Evolutionary conservation across 2,329 filamentous ascomycete genomes (phyloP), one percentile per base, ranked within the genome.

Genomic region (Talaromyces amestolkiae): DNA sequence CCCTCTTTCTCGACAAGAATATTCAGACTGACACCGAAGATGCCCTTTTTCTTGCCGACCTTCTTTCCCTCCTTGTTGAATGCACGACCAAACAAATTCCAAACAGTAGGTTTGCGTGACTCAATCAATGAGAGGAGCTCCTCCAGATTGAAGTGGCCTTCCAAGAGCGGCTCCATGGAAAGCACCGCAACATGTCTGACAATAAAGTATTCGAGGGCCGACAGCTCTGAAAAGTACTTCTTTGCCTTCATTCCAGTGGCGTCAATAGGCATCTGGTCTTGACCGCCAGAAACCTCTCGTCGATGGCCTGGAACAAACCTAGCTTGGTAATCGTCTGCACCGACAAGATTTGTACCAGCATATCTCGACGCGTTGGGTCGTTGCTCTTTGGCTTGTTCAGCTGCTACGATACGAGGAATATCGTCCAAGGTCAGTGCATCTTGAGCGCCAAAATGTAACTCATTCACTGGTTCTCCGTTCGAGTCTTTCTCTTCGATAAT

Each of bases 31-130:
- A 98, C 91, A 45, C 94, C 92, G 75, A 99, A 99, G 27, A 96
- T 89, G 47, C 92, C 94, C 82, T 96, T 97, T 82, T 96, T 96
- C 81, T 96, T 96, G 70, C 87, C 85, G 37, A 80, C 85, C 76
- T 93, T 90, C 64, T 81, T 80, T 53, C 76, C 74, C 71, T 95
- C 91, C 70, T 92, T 92, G 77, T 94, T 95, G 75, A 98, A 97
- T 1, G 93, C 94, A 75, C 97, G 97, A 68, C 93, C 94, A 69
- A 99, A 93, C 72, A 97, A 97, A 77, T 94, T 95, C 95, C 95
- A 99, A 79, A 99, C 97, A 0, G 92, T 98, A 27, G 92, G 88
- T 68, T 97, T 96, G 73, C 92, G 89, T 2, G 92, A 92, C 78
- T 99, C 95, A 68, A 99, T 98, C 59, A 99, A 87, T 67, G 91